Evolutionary conservation across 257 asterid genomes (phyloP).

Genomic region (Asclepias syriaca): DNA sequence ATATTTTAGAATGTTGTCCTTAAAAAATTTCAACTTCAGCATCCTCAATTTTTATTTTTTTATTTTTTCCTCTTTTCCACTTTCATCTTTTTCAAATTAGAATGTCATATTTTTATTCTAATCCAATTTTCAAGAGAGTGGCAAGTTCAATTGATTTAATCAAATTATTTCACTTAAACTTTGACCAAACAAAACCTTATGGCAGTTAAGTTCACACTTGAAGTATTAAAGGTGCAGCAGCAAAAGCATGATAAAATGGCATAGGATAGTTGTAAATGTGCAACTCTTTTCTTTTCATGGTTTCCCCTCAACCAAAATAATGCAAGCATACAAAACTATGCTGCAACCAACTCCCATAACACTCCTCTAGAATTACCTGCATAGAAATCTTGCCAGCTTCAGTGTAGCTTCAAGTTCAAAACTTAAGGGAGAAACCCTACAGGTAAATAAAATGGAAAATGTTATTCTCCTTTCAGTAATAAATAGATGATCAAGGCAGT

Average conservation of each 20-base stretch:
- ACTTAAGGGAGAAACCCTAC: constrained; percentile 96
- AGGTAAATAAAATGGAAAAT: constrained; percentile 7
- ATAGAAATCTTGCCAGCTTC: constrained; percentile 91
- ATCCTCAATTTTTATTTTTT: too few species aligned
- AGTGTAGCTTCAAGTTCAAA: constrained; percentile 97
- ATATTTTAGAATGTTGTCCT: too few species aligned
- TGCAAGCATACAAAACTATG: background rate
- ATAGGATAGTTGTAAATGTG: background rate
- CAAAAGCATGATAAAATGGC: background rate
- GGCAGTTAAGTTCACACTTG: background rate
- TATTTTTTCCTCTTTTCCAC: too few species aligned
- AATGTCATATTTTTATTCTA: background rate
- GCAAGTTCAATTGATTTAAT: background rate
- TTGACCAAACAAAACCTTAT: background rate
- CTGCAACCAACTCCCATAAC: background rate
- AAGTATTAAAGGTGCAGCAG: background rate
- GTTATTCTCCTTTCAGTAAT: background rate
- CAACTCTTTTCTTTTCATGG: background rate
- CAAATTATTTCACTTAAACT: background rate
- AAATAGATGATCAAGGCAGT: background rate
- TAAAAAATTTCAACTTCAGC: too few species aligned
- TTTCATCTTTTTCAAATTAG: background rate
- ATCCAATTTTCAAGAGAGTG: background rate
- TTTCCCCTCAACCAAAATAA: background rate
- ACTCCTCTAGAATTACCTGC: constrained; percentile 56